Conservation (phyloP, 2,329 filamentous ascomycete genomes). For the Grosmannia serpens region DNA sequence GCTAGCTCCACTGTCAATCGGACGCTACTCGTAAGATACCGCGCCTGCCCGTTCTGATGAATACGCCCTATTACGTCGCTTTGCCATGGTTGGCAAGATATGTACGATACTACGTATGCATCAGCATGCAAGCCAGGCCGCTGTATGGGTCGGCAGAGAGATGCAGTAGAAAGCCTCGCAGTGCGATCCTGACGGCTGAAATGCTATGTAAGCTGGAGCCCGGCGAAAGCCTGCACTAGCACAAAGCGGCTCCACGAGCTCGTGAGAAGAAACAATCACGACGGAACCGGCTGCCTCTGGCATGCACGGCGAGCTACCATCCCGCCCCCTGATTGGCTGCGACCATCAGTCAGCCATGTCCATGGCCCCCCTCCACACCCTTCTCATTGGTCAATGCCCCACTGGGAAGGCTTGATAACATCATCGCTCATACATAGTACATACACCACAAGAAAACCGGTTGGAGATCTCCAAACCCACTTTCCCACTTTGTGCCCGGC, state of each 20-base stretch:
- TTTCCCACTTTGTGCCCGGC: background rate
- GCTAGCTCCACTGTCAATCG: background rate
- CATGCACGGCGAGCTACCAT: background rate
- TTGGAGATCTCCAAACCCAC: background rate
- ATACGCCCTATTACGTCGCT: constrained; percentile 1
- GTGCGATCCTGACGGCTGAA: too few relatives aligned
- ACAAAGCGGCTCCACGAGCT: background rate
- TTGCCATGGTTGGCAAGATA: background rate
- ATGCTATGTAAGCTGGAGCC: background rate
- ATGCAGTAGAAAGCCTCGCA: too few relatives aligned
- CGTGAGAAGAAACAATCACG: background rate
- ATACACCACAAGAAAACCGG: background rate
- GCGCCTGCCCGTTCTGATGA: constrained; percentile 1
- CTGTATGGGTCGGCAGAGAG: background rate
- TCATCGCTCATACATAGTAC: constrained; percentile 7
- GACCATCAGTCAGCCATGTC: background rate
- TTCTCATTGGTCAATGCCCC: constrained; percentile 13
- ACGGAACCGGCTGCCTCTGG: background rate
- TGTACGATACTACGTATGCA: background rate
- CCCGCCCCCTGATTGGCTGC: background rate
- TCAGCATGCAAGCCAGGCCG: background rate
- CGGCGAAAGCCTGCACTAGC: background rate
- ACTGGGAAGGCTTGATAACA: constrained; percentile 9
- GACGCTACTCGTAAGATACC: background rate
- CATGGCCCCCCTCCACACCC: background rate